These are phyloP conservation scores for Termitomyces sp. DNA, from an alignment of 768 basidiomycete species.

Conservation along the genomic window DNA sequence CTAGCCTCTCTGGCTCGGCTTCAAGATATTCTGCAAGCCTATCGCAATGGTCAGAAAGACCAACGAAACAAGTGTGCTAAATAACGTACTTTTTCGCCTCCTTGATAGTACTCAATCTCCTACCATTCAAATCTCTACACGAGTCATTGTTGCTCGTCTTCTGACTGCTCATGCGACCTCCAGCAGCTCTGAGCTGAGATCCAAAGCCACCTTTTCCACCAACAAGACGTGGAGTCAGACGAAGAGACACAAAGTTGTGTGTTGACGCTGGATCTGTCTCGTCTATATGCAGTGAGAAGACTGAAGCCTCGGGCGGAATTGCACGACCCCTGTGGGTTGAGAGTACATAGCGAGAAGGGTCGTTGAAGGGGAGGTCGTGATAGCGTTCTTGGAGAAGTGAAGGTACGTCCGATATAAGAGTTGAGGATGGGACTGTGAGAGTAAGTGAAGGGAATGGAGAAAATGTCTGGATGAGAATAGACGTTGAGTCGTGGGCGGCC, in stretches of 20 bases:
- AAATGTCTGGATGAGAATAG: slow-evolving; percentile 37
- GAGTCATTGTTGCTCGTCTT: slow-evolving; percentile 95
- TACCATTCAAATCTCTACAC: slow-evolving; percentile 87
- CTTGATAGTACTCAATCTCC: slow-evolving; percentile 90
- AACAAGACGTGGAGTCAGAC: slow-evolving; percentile 68
- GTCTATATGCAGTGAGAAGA: slow-evolving; percentile 24
- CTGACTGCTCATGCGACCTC: slow-evolving; percentile 95
- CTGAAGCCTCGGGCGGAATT: slow-evolving; percentile 20
- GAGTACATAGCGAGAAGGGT: slow-evolving; percentile 26
- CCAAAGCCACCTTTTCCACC: slow-evolving; percentile 99
- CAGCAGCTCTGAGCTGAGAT: slow-evolving; percentile 92
- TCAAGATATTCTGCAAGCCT: slow-evolving; percentile 88
- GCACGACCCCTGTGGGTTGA: slow-evolving; percentile 36
- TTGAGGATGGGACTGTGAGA: slow-evolving; percentile 25
- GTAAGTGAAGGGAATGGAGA: slow-evolving; percentile 35
- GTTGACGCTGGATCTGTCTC: slow-evolving; percentile 14
- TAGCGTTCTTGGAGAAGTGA: slow-evolving; percentile 31
- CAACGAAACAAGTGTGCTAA: neutral
- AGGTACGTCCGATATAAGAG: slow-evolving; percentile 27
- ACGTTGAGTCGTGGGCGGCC: slow-evolving; percentile 17
- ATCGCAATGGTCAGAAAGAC: neutral
- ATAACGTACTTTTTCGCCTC: slow-evolving; percentile 84
- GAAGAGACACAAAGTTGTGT: slow-evolving; percentile 52
- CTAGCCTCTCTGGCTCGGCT: slow-evolving; percentile 74
- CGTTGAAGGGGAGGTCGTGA: slow-evolving; percentile 27